Percentiles rank a stretch among this genome's conserved stretches.
These are phyloP conservation scores for Trypanosoma scelopori DNA, from an alignment of 208 protist genomes.

Conservation along the genomic window DNA sequence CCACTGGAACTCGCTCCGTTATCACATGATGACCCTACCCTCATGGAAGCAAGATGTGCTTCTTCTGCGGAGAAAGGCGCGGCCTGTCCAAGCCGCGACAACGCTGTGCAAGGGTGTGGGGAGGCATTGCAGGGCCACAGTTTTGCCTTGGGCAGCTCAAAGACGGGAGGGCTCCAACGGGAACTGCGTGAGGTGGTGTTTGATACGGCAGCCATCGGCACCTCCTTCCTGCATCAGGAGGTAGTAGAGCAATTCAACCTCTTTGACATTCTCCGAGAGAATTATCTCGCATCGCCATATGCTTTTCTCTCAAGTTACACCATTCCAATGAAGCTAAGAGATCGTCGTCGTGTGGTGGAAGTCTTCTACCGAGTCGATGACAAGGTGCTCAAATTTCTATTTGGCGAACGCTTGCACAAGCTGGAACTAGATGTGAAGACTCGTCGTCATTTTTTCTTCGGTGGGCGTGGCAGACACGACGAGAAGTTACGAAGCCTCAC, in stretches of 20 bases:
- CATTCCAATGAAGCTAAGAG: constrained; percentile 54
- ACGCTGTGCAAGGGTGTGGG: background rate
- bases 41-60: too few relatives aligned
- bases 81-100: background rate
- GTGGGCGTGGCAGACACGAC: background rate
- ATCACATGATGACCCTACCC: too few relatives aligned
- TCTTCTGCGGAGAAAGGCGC: background rate
- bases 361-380: constrained; percentile 79
- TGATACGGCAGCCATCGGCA: constrained; percentile 9
- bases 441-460: constrained; percentile 13
- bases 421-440: constrained; percentile 35
- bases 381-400: constrained; percentile 59
- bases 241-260: constrained; percentile 76
- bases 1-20: too few relatives aligned
- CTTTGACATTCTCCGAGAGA: constrained; percentile 66
- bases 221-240: constrained; percentile 39
- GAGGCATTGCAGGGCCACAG: constrained; percentile 1
- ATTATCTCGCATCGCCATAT: constrained; percentile 68
- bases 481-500: constrained; percentile 21
- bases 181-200: constrained; percentile 41
- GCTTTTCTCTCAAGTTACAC: constrained; percentile 79
- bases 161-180: constrained; percentile 47
- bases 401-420: constrained; percentile 66
- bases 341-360: constrained; percentile 65
- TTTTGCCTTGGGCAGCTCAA: constrained; percentile 6